Evolutionary conservation across 176 grass and related monocot genomes (phyloP).

Genomic region (Musa acuminata): DNA sequence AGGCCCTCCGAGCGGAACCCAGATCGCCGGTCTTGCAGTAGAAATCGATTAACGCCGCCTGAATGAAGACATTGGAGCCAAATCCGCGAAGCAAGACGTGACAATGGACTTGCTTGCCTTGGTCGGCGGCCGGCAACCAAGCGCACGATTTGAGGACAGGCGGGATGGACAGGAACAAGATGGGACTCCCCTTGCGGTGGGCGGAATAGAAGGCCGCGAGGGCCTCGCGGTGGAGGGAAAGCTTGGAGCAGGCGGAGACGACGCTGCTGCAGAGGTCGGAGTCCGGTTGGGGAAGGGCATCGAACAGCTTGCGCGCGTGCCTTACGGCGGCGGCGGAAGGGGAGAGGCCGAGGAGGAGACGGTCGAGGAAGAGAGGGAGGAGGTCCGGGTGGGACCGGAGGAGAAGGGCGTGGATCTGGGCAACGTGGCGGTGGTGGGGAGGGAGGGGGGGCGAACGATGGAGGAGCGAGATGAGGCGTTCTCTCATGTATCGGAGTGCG

Average conservation of each 20-base stretch:
- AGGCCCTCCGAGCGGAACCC: slow-evolving; percentile 37
- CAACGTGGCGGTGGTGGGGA: slow-evolving; percentile 1
- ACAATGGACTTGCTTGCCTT: slow-evolving; percentile 55
- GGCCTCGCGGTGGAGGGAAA: slow-evolving; percentile 46
- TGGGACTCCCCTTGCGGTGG: slow-evolving; percentile 21
- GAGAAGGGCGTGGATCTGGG: slow-evolving; percentile 23
- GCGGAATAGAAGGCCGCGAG: slow-evolving; percentile 36
- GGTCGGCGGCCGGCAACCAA: slow-evolving; percentile 18
- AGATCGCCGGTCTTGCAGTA: slow-evolving; percentile 67
- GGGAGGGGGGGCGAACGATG: slow-evolving; percentile 6
- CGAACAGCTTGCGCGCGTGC: slow-evolving; percentile 58
- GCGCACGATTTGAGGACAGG: slow-evolving; percentile 51
- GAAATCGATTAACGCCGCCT: slow-evolving; percentile 70
- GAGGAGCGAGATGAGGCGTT: slow-evolving; percentile 21
- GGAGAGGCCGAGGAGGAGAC: slow-evolving; percentile 12
- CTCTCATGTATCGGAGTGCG: neutral
- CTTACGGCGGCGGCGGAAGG: neutral
- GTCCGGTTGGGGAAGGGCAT: slow-evolving; percentile 39
- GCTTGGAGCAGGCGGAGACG: slow-evolving; percentile 43
- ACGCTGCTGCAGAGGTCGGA: slow-evolving; percentile 30
- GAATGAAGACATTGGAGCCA: slow-evolving; percentile 36
- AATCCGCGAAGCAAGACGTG: slow-evolving; percentile 46
- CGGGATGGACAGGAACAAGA: slow-evolving; percentile 36
- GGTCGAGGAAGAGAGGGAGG: slow-evolving; percentile 22
- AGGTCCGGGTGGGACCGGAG: slow-evolving; percentile 43